These are phyloP conservation scores for Isabelozyma gotoi DNA, from an alignment of 805 yeast genomes.

Conservation along the genomic window DNA sequence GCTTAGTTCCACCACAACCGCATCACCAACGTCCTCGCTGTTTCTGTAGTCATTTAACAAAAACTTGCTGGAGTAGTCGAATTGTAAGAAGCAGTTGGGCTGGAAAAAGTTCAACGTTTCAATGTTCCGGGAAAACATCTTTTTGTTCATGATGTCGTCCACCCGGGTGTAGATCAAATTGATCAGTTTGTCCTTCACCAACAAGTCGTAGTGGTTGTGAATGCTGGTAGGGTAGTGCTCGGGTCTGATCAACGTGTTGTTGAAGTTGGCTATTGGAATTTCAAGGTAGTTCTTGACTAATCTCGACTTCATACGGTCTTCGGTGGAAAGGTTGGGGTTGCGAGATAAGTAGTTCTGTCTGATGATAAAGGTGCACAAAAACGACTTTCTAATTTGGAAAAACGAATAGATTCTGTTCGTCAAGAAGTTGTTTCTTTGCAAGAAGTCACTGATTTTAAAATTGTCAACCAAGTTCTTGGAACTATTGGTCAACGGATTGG, in stretches of 20 bases:
- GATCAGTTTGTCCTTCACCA: neutral
- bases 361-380: constrained; percentile 6
- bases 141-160: constrained; percentile 19
- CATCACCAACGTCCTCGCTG: constrained; percentile 5
- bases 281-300: constrained; percentile 9
- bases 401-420: constrained; percentile 22
- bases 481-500: neutral
- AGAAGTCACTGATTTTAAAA: constrained; percentile 10
- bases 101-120: constrained; percentile 24
- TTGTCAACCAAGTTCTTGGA: neutral
- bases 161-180: constrained; percentile 14
- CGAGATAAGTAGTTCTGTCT: neutral
- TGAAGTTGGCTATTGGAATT: constrained; percentile 5
- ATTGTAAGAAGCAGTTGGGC: constrained; percentile 16
- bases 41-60: constrained; percentile 26
- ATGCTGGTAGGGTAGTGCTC: constrained; percentile 9
- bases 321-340: neutral
- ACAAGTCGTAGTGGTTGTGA: constrained; percentile 1
- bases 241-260: constrained; percentile 6
- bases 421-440: constrained; percentile 25
- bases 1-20: constrained; percentile 6
- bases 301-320: constrained; percentile 11
- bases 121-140: constrained; percentile 23
- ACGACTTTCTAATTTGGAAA: constrained; percentile 16
- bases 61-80: constrained; percentile 20